Evolutionary conservation across 495 filamentous ascomycete species (phyloP), one percentile per base, ranked within the genome.

Genomic region (Neurospora sp.): DNA sequence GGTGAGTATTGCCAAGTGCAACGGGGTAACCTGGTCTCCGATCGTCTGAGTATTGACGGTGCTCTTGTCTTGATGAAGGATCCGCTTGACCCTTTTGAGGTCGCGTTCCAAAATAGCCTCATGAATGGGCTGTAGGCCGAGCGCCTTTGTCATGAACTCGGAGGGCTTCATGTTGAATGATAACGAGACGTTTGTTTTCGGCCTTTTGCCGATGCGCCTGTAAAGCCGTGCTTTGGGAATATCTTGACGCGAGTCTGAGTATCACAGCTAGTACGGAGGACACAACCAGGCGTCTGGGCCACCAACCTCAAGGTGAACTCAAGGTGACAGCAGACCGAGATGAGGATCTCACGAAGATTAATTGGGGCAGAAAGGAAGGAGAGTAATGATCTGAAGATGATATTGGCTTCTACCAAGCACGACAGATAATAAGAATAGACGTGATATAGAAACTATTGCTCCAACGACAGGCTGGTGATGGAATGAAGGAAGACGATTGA

Each of bases 341-440:
- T 61, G 27, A 61, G 22, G 14, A 31, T 35, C 12, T 61, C 27
- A 61, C 53, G 27, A 27, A 61, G 1, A 0, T 18, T 27, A 14
- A 0, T 61, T 35, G 0, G 12, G 3, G 6, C 0, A 61, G 27
- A 35, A 35, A 0, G 0, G 27, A 0, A 0, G 27, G 53, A 61
- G 0, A 61, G 27, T 16, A 61, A 16, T 3, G 0, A 35, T 61
- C 12, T 61, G 53, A 31, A 9, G 0, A 16, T 61, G 53, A 9
- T 35, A 35, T 16, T 31, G 53, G 22, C 53, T 61, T 27, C 27
- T 61, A 61, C 22, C 0, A 35, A 61, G 12, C 14, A 16, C 53
- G 27, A 18, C 0, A 61, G 27, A 61, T 16, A 27, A 8, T 16
- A 9, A 16, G 6, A 35, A 16, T 16, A 31, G 53, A 53, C 5